Base-by-base conservation (phyloP, 1,139 yeast species). In the Pneumocystis carinii region DNA sequence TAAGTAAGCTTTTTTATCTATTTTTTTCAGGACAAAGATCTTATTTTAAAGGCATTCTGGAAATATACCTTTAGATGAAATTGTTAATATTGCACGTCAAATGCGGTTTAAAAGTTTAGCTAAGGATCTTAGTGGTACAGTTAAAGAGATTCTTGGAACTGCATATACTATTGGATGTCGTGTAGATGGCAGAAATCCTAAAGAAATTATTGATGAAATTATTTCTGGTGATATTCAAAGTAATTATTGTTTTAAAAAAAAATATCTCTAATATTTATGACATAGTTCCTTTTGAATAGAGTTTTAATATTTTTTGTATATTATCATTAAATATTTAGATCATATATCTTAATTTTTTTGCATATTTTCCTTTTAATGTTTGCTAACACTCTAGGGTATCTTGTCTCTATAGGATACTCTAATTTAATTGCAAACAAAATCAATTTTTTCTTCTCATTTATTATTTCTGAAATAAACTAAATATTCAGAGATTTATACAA, bases 111-210 rank as follows among this genome's bases (percentile, higher is more conserved):
- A 92, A 84, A 90, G 97, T 70, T 90, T 92, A 80, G 97, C 98
- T 83, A 92, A 90, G 87, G 88, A 77, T 80, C 87, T 92, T 78
- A 89, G 94, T 72, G 94, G 97, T 70, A 96, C 94, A 73, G 83
- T 96, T 76, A 92, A 92, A 86, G 99, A 92, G 84, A 88, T 92
- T 78, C 87, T 92, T 79, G 99, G 99, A 81, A 65, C 66, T 29
- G 62, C 66, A 32, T 62, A 60, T 63, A 62, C 66, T 37, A 66
- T 65, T 48, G 66, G 66, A 39, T 65, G 66, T 58, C 90, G 96
- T 83, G 97, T 92, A 77, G 92, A 90, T 81, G 95, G 92, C 82
- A 90, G 92, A 86, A 92, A 92, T 85, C 97, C 99, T 74, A 98
- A 92, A 79, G 97, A 88, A 79, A 86, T 92, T 82, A 64, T 63